These are phyloP conservation scores for Trametes sp. DNA, from an alignment of 1,284 basidiomycete genomes.

Conservation along the genomic window DNA sequence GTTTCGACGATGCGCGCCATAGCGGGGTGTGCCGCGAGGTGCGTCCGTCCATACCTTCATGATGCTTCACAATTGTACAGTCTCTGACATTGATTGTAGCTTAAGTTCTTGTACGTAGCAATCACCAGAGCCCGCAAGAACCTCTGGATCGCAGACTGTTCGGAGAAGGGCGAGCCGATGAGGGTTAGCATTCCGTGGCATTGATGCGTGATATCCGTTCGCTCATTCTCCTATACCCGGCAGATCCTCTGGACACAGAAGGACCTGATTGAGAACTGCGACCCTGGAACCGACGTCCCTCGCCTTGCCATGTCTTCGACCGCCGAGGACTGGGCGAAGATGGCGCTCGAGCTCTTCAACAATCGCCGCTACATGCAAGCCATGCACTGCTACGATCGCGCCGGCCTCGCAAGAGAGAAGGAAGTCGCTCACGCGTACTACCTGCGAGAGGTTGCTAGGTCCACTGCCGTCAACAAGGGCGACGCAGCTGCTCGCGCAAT, in stretches of 20 bases:
- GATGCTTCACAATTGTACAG: too few relatives aligned
- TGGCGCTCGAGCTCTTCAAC: conserved; percentile 60
- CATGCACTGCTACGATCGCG: conserved; percentile 66
- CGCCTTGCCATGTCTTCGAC: conserved; percentile 56
- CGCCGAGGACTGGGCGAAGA: conserved; percentile 61
- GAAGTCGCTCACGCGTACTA: conserved; percentile 55
- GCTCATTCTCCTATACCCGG: not conserved
- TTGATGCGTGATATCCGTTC: not conserved
- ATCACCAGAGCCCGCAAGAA: conserved; percentile 73
- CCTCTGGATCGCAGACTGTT: conserved; percentile 72
- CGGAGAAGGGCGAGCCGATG: conserved; percentile 64
- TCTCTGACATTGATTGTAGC: conserved; percentile 42
- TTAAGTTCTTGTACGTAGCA: conserved; percentile 75
- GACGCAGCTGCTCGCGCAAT: conserved; percentile 40
- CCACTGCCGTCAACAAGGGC: conserved; percentile 40
- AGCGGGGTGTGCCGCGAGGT: conserved; percentile 69
- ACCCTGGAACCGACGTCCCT: conserved; percentile 54
- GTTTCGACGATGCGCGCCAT: conserved; percentile 61
- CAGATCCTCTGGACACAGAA: conserved; percentile 39
- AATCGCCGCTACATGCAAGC: conserved; percentile 65
- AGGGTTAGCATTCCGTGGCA: conserved; percentile 47
- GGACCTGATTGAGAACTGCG: conserved; percentile 52
- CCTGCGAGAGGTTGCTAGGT: conserved; percentile 44
- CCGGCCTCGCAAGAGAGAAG: conserved; percentile 51
- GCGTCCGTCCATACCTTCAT: conserved; percentile 16